Evolutionary conservation across 306 rosid genomes (phyloP), one percentile per base, ranked within the genome.

Genomic region (Psophocarpus tetragonolobus): DNA sequence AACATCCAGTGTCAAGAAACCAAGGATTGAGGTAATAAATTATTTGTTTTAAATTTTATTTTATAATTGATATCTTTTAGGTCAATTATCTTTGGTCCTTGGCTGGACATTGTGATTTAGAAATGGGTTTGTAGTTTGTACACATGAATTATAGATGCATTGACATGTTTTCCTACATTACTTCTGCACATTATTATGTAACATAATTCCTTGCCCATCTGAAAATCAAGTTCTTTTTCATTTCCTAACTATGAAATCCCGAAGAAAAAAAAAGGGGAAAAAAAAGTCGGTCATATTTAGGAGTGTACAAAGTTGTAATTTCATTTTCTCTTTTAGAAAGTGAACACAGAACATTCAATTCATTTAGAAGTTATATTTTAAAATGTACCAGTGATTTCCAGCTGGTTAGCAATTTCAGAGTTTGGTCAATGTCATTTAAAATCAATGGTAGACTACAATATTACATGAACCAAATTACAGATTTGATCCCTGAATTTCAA

Each of bases 1-100:
- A 84, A 87, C 96, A 54, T 88, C 97, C 74, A 72, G 82, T 77
- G 45, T 68, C 79, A 95, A 91, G 89, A 92, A 85, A 88, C 89
- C 85, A 30, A 86, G 86, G 87, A 65, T 82, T 35, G 90, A 91
- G 97, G 99, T 95, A 85, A 27, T 81, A 70, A 48, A 48, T 56
- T 53, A 38, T 39, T 7, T 70, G 68, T 64, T 71, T 64, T 75
- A 24, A 39, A 35, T 65, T 74, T 79, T 50, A 60, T 38, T 50
- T 62, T 62, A 20, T 30, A 51, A 32, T 69, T 70, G 26, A 39
- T 26, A 50, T 61, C 38, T 35, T 70, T 42, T 68, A 21, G 44
- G 23, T 44, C 17, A 10, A 23, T 24, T 41, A 10, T 64, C 24
- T 75, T 54, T 41, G 63, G 70, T 61, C 29, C 26, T 23, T 82